Evolutionary conservation across 495 filamentous ascomycete genomes (phyloP).

Genomic region (Neurospora tetrasperma): DNA sequence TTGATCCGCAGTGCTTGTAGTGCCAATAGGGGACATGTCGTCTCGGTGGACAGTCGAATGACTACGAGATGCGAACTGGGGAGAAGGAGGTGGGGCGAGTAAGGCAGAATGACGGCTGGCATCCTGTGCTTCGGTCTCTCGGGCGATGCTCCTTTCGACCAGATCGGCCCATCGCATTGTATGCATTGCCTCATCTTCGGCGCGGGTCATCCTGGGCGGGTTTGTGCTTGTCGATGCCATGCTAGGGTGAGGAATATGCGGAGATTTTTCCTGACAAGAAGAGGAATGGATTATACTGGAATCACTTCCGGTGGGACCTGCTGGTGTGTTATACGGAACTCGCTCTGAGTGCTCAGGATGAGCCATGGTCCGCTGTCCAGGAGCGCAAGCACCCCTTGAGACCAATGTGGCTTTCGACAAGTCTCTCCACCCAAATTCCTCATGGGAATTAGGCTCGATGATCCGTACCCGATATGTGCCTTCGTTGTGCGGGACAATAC

Average conservation of each 20-base stretch:
- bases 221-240: neutral
- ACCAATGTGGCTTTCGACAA: neutral
- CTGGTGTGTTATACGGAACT: neutral
- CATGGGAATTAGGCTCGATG: neutral
- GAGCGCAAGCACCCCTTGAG: neutral
- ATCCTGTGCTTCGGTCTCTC: neutral
- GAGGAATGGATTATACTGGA: neutral
- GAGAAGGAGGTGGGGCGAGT: neutral
- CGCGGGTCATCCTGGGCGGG: neutral
- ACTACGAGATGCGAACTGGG: neutral
- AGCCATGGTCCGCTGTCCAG: neutral
- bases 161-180: neutral
- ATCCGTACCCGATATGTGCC: constrained; percentile 25
- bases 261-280: neutral
- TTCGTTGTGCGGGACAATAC: constrained; percentile 16
- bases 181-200: neutral
- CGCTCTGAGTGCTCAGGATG: neutral
- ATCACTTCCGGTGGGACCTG: neutral
- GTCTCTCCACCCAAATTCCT: neutral
- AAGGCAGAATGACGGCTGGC: neutral
- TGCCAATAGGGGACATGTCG: neutral
- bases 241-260: neutral
- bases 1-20: constrained; percentile 2
- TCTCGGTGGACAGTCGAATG: constrained; percentile 5
- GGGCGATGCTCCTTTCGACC: neutral